Conservation (phyloP, 23 red algal species). For the Gracilariopsis chorda region DNA sequence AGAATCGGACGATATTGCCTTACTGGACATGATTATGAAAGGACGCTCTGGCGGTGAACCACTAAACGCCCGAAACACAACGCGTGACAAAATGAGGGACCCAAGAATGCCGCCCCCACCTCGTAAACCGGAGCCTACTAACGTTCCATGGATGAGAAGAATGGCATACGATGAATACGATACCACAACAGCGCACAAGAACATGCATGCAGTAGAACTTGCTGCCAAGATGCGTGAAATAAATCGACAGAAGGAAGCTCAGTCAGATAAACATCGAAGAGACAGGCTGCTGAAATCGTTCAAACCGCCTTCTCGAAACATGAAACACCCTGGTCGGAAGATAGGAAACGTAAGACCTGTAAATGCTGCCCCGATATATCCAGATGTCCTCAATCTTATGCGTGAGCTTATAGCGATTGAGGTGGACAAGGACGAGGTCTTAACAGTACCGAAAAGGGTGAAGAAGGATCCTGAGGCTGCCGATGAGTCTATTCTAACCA, state of each 20-base stretch:
- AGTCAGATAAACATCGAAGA: neutral
- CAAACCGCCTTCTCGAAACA: conserved; percentile 10
- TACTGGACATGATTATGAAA: conserved; percentile 25
- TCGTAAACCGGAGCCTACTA: neutral
- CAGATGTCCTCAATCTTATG: conserved; percentile 18
- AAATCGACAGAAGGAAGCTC: conserved; percentile 15
- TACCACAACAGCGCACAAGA: conserved; percentile 2
- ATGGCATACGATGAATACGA: conserved; percentile 68
- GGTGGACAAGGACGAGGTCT: conserved; percentile 41
- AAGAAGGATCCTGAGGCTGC: neutral
- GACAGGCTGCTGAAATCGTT: conserved; percentile 40
- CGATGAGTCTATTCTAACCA: conserved; percentile 32
- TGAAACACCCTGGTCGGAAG: conserved; percentile 45
- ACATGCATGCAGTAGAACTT: conserved; percentile 22
- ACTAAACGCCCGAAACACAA: neutral
- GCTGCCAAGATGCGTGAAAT: conserved; percentile 30
- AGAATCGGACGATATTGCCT: conserved; percentile 24
- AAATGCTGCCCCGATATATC: conserved; percentile 38
- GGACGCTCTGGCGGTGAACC: neutral
- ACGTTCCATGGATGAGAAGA: conserved; percentile 45
- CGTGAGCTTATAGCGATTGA: conserved; percentile 23
- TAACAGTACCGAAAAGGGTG: neutral
- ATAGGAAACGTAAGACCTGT: conserved; percentile 31
- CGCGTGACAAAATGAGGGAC: neutral
- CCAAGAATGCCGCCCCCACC: conserved; percentile 25